Evolutionary conservation across 805 yeast genomes (phyloP), one percentile per base, ranked within the genome.

Genomic region (Priceomyces carsonii): DNA sequence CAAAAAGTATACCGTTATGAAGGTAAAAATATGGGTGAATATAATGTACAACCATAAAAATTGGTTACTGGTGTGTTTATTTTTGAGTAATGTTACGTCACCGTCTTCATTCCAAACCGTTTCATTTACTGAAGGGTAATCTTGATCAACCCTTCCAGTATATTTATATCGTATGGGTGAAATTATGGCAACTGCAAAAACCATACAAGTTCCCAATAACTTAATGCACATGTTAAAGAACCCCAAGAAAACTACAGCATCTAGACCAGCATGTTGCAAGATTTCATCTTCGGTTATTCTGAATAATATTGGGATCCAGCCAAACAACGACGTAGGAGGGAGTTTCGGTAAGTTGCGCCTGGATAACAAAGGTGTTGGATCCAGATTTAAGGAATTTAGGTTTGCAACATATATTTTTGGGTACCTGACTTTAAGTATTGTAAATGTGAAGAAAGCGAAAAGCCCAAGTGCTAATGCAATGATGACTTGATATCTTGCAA

Each of bases 221-320:
- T 79, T 78, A 32, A 90, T 85, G 42, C 93, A 77, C 85, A 89
- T 86, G 42, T 85, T 82, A 73, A 93, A 93, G 56, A 91, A 90
- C 3, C 89, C 89, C 20, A 91, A 62, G 52, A 86, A 91, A 31
- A 93, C 98, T 61, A 77, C 89, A 0, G 97, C 97, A 63, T 91
- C 99, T 28, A 91, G 62, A 0, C 99, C 99, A 2, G 97, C 96
- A 51, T 82, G 83, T 42, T 88, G 91, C 33, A 91, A 69, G 2
- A 93, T 75, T 39, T 88, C 89, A 10, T 75, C 70, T 47, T 91
- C 98, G 17, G 73, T 68, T 13, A 90, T 79, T 8, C 59, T 59
- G 53, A 75, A 76, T 9, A 91, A 63, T 0, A 79, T 75, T 0
- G 80, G 75, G 6, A 90, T 69, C 97, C 98, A 91, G 2, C 90